Base-by-base conservation (phyloP, 2,329 filamentous ascomycete species). In the Scedosporium aurantiacum region DNA sequence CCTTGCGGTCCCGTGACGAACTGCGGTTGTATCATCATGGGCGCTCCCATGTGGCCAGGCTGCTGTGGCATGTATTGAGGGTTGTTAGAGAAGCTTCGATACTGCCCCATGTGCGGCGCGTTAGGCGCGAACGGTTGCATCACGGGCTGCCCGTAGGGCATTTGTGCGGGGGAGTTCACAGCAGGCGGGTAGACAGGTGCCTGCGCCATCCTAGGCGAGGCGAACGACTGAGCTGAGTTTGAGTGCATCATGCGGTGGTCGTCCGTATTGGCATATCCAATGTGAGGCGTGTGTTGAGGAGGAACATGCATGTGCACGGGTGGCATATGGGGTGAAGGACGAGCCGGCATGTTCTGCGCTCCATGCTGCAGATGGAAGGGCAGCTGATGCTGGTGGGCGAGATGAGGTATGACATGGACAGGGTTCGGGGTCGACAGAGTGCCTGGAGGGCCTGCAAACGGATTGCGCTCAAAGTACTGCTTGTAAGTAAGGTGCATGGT, bases 171-270 rank as follows among this genome's bases (percentile, higher is more conserved):
- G 21, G 86, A 86, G 60, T 82, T 83, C 77, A 90, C 86, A 12
- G 83, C 82, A 2, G 82, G 82, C 21, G 83, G 82, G 66, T 91
- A 92, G 2, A 90, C 83, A 32, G 86, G 84, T 16, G 85, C 81
- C 65, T 86, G 87, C 59, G 85, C 82, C 67, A 91, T 82, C 58
- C 91, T 85, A 57, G 93, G 91, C 16, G 92, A 96, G 7, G 90
- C 88, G 71, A 91, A 94, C 2, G 91, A 90, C 68, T 92, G 91
- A 3, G 86, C 86, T 25, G 89, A 91, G 66, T 87, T 91, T 5
- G 87, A 89, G 62, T 89, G 90, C 76, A 94, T 89, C 89, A 97
- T 96, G 59, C 91, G 85, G 69, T 92, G 90, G 63, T 91, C 89
- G 66, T 96, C 92, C 66, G 86, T 85, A 63, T 85, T 86, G 67